Conservation (phyloP, 2,329 filamentous ascomycete species). For the Talaromyces sp. region DNA sequence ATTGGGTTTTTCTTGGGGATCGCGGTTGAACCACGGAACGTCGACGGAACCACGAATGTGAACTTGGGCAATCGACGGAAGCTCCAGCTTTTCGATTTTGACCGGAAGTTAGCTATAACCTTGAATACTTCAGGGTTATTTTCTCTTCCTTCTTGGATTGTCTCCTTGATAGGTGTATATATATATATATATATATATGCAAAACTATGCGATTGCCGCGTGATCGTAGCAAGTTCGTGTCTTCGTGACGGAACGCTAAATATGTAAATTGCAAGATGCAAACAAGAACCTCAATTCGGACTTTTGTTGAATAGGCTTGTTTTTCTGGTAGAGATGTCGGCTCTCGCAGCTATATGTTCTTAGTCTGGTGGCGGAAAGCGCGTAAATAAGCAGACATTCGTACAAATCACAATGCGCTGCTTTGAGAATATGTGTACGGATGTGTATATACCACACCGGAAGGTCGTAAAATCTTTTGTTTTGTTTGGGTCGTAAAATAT, state of each 20-base stretch:
- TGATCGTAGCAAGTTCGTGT: slow-evolving; percentile 33
- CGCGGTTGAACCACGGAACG: slow-evolving; percentile 64
- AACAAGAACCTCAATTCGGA: slow-evolving; percentile 23
- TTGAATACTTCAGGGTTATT: background rate
- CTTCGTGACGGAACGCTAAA: slow-evolving; percentile 31
- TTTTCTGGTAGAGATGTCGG: slow-evolving; percentile 11
- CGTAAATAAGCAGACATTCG: background rate
- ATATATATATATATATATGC: slow-evolving; percentile 9
- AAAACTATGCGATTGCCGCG: background rate
- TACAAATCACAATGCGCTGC: slow-evolving; percentile 10
- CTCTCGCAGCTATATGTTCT: slow-evolving; percentile 1
- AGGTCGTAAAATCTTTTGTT: background rate
- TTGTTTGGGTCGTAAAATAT: slow-evolving; percentile 4
- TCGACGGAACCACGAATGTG: slow-evolving; percentile 59
- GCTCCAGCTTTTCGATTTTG: slow-evolving; percentile 88
- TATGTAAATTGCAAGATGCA: slow-evolving; percentile 18
- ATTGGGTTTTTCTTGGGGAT: slow-evolving; percentile 58
- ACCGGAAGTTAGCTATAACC: slow-evolving; percentile 10
- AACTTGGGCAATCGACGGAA: slow-evolving; percentile 79
- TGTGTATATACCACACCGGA: slow-evolving; percentile 8
- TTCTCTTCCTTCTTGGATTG: background rate
- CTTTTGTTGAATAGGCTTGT: slow-evolving; percentile 17
- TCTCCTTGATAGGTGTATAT: background rate
- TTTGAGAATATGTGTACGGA: slow-evolving; percentile 1
- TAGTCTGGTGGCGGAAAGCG: slow-evolving; percentile 2